Conservation (phyloP, 805 yeast species). For the Zygosaccharomyces kombuchaensis region DNA sequence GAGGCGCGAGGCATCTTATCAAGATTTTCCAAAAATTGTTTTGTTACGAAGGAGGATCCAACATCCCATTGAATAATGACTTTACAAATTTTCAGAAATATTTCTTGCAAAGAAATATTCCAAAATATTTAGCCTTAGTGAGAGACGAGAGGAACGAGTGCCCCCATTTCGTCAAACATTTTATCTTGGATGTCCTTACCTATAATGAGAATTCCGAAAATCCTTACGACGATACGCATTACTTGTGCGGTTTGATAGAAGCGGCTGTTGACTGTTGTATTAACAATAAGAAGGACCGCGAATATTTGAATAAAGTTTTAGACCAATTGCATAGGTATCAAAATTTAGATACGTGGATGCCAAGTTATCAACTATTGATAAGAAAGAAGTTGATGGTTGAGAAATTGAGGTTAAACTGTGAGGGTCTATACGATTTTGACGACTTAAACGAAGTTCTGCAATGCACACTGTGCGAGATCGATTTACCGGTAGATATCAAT, state of each 20-base stretch:
- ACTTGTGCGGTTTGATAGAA: constrained; percentile 53
- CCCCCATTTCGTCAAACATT: constrained; percentile 53
- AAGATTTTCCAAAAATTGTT: constrained; percentile 63
- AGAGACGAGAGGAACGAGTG: constrained; percentile 60
- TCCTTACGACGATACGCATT: constrained; percentile 67
- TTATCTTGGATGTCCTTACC: constrained; percentile 66
- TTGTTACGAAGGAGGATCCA: constrained; percentile 62
- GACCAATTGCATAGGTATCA: constrained; percentile 70
- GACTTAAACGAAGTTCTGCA: constrained; percentile 48
- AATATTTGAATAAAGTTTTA: constrained; percentile 45
- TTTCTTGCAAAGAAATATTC: constrained; percentile 66
- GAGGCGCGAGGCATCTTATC: constrained; percentile 67
- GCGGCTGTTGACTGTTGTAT: constrained; percentile 45
- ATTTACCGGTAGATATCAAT: constrained; percentile 34
- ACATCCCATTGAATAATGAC: constrained; percentile 75
- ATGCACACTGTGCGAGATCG: constrained; percentile 41
- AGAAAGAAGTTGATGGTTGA: constrained; percentile 53
- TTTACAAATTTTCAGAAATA: constrained; percentile 67
- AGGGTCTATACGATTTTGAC: constrained; percentile 49
- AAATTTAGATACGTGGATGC: constrained; percentile 81
- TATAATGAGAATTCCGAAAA: constrained; percentile 85
- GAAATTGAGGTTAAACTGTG: constrained; percentile 54
- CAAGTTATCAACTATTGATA: constrained; percentile 52
- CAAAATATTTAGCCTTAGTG: constrained; percentile 54
- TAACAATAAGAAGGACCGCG: constrained; percentile 33